Base-by-base conservation (phyloP, 441 rosid species). In the Adansonia grandidieri region DNA sequence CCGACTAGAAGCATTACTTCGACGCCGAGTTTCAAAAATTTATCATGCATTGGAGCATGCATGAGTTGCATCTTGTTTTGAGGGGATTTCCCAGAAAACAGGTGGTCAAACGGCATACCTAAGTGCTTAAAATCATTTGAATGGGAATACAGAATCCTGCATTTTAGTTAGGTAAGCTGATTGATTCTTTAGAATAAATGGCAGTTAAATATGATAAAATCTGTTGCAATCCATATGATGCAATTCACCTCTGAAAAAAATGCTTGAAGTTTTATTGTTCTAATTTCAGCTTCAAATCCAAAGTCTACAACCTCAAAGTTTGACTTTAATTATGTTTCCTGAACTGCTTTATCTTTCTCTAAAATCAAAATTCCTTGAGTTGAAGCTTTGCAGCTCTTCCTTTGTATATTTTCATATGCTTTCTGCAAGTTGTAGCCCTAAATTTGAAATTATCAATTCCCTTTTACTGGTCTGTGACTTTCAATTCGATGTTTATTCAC, bases 1-100 rank as follows among this genome's bases (percentile, higher is more conserved):
- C 71, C 80, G 89, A 83, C 79, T 91, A 57, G 90, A 89, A 82
- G 83, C 91, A 60, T 78, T 89, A 69, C 74, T 89, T 20, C 78
- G 85, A 66, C 83, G 84, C 54, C 87, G 89, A 81, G 80, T 82
- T 76, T 82, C 81, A 13, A 77, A 81, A 81, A 80, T 75, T 22
- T 84, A 80, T 79, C 80, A 86, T 65, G 84, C 87, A 42, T 83
- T 90, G 74, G 81, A 83, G 78, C 80, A 86, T 80, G 79, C 84
- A 83, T 84, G 80, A 82, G 61, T 69, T 64, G 67, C 61, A 71
- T 63, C 48, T 51, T 54, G 44, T 28, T 66, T 50, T 50, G 65
- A n/a, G 63, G 32, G 13, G 2, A 53, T 47, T 53, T 76, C 58
- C 74, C 22, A 53, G 75, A 60, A 58, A 42, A 5, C 67, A 10